Evolutionary conservation across 140 eudicot genomes (phyloP), one percentile per base, ranked within the genome.

Genomic region (Stevia rebaudiana): DNA sequence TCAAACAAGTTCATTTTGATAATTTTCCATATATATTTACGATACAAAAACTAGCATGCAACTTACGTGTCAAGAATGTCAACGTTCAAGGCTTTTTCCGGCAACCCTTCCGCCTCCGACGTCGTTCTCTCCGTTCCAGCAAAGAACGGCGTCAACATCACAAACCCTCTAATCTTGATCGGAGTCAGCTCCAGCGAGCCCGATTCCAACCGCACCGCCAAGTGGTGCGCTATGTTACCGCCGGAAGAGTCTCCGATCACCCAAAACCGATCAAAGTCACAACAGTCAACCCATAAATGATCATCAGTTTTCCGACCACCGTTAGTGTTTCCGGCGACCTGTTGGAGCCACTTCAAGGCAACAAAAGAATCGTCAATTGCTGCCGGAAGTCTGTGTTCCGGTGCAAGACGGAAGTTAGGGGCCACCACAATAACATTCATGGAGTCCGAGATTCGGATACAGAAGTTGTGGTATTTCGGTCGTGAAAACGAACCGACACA

Each of bases 341-440:
- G 22, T 60, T 81, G 82, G 1, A 90, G 80, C 97, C 97, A 90
- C 74, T 73, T 69, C 2, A 90, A 31, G 4, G 88, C 80, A 0
- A 10, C 15, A 25, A 78, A 1, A 0, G 84, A 77, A 65, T 90
- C 97, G 4, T 87, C 91, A 6, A 82, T 1, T 8, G 95, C 95
- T 0, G 97, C 95, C 44, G 97, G 97, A 15, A 86, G 89, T 68
- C 97, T 54, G 44, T 76, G 76, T 68, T 89, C 97, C 2, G 97
- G 97, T 3, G 97, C 95, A 69, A 89, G 76, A 28, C 97, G 85
- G 70, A 84, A 84, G 78, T 90, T 94, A 0, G 97, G 95, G 1
- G 97, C 81, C 55, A 87, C 72, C 4, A 90, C 83, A 6, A 80
- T 24, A 21, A 69, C 94, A 6, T 70, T 75, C 13, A 90, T 88